These are phyloP conservation scores for Solanum medicagineum DNA, from an alignment of 257 asterid genomes.

Conservation along the genomic window DNA sequence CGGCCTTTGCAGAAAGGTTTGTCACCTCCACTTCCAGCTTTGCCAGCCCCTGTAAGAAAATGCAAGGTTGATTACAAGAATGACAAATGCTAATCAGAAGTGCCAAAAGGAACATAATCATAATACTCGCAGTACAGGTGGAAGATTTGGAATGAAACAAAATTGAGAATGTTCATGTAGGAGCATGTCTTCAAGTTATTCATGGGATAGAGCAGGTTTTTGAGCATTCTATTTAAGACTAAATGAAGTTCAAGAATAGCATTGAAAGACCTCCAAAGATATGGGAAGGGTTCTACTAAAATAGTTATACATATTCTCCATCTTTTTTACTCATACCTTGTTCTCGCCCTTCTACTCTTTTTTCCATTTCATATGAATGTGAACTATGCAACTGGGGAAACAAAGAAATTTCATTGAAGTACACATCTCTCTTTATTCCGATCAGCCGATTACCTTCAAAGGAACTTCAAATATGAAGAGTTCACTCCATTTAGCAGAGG, in stretches of 20 bases:
- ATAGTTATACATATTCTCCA: not conserved
- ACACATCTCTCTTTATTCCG: not conserved
- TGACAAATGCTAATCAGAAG: not conserved
- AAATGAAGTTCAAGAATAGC: not conserved
- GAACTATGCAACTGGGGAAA: not conserved
- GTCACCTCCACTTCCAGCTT: constrained; percentile 98
- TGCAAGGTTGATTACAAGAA: not conserved
- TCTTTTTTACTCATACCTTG: not conserved
- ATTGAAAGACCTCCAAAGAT: not conserved
- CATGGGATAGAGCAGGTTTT: not conserved
- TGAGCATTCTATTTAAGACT: not conserved
- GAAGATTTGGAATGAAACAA: not conserved
- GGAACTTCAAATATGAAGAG: constrained; percentile 98
- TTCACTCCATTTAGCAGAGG: constrained; percentile 89
- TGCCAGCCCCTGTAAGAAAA: constrained; percentile 58
- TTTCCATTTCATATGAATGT: not conserved
- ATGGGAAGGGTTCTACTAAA: not conserved
- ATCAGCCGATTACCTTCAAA: constrained; percentile 42
- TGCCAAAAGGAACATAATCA: not conserved
- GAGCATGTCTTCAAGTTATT: not conserved
- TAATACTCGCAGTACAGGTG: not conserved
- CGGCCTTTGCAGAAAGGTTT: constrained; percentile 98
- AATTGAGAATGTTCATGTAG: not conserved
- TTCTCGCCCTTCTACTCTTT: not conserved
- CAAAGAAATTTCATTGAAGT: not conserved